Evolutionary conservation across 257 asterid genomes (phyloP).

Genomic region (Solanum phureja): DNA sequence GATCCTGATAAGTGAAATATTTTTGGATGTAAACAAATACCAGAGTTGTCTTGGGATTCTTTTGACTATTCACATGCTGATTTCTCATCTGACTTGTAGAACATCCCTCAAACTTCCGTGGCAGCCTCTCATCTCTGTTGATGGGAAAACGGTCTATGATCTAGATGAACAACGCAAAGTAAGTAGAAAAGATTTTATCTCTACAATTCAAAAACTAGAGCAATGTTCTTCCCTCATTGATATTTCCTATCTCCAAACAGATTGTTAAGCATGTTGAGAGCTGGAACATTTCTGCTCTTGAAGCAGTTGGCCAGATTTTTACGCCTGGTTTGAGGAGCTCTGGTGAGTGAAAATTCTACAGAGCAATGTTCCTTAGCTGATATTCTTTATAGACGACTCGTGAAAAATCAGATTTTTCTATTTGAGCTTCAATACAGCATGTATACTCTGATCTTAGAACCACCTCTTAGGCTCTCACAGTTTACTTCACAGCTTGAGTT

Average conservation of each 20-base stretch:
- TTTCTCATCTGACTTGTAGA: constrained; percentile 24
- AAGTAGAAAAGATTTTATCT: constrained; percentile 5
- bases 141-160: constrained; percentile 57
- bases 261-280: constrained; percentile 66
- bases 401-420: not conserved
- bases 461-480: not conserved
- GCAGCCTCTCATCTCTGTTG: constrained; percentile 58
- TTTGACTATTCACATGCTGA: not conserved
- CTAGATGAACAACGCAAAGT: constrained; percentile 41
- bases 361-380: not conserved
- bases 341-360: constrained; percentile 5
- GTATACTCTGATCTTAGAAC: not conserved
- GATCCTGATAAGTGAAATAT: not conserved
- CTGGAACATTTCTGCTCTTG: constrained; percentile 68
- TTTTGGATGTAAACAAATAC: not conserved
- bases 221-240: not conserved
- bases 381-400: not conserved
- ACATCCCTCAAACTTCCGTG: constrained; percentile 75
- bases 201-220: not conserved
- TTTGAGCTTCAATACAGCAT: not conserved
- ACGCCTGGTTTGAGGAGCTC: constrained; percentile 38
- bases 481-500: not conserved
- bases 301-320: constrained; percentile 68
- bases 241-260: constrained; percentile 14
- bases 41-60: not conserved